Base-by-base conservation (phyloP, 805 yeast genomes). In the Ogataea neopini region DNA sequence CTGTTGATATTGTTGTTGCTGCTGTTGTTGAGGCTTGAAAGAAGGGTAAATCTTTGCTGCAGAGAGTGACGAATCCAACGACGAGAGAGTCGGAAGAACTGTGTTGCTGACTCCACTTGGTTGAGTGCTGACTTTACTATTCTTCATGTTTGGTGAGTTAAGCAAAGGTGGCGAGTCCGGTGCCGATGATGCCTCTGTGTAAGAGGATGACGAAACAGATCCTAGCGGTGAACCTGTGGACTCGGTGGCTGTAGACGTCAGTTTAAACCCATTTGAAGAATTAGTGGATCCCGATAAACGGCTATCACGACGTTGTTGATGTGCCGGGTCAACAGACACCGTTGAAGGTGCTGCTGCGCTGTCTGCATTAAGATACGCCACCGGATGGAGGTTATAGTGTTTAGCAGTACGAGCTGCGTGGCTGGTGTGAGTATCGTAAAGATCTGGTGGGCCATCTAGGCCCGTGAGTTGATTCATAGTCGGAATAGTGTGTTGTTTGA, bases 331-430 rank as follows among this genome's bases (percentile, higher is more conserved):
- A 17, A 10, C 23, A 18, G 23, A 10, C 11, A 20, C 23, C 13
- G 37, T 18, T 34, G 37, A 17, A 35, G 41, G 28, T 17, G 30
- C 22, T 14, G 25, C 26, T 18, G 43, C 44, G 32, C 56, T 39
- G 30, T 60, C 61, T 4, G 66, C 64, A 44, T 62, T 59, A 45
- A 61, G 45, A 37, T 61, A 63, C 14, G 64, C 53, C 15, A 63
- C 61, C 2, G 67, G 68, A 40, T 62, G 66, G 28, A 63, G 52
- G 39, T 63, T 60, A 33, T 55, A 48, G 11, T 49, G 33, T 4
- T 39, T 36, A 18, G 29, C 15, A 20, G 29, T 25, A 11, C 18
- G 42, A 3, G 32, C 11, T 17, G 6, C 11, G 17, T 39, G 42
- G 42, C 32, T 26, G 33, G 17, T 28, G 14, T 4, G 33, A 11